Percentiles rank a stretch among this genome's conserved stretches.
phyloP scores from a whole-genome alignment of 2,329 filamentous ascomycete genomes.

The Xylariaceae sp. region DNA sequence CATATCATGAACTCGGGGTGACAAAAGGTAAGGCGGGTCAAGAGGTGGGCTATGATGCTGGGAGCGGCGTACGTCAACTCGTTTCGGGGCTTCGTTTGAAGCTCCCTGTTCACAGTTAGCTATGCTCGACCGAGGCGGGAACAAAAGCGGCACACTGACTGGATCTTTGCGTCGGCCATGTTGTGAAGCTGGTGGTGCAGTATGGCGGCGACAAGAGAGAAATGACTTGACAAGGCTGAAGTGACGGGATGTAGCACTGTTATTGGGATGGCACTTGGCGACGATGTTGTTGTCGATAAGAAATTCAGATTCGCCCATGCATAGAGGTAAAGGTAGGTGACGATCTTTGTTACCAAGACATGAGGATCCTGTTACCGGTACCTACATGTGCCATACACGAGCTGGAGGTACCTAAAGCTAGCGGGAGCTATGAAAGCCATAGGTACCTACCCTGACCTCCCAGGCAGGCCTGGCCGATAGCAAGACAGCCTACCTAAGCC shows the following conservation, averaged over 20 bases:
- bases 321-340: too few species aligned
- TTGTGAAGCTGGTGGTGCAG: conserved; percentile 8
- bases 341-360: too few species aligned
- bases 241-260: background rate
- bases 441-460: too few species aligned
- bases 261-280: too few species aligned
- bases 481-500: too few species aligned
- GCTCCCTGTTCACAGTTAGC: conserved; percentile 57
- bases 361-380: too few species aligned
- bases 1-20: conserved; percentile 16
- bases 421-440: too few species aligned
- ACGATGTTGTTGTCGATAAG: too few species aligned
- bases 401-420: too few species aligned
- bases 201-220: conserved; percentile 1
- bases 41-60: conserved; percentile 10
- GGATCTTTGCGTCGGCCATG: conserved; percentile 56
- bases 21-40: conserved; percentile 6
- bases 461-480: too few species aligned
- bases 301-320: too few species aligned
- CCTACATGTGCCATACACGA: too few species aligned
- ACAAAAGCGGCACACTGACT: conserved; percentile 47
- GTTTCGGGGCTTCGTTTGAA: conserved; percentile 81
- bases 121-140: background rate
- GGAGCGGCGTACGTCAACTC: conserved; percentile 79
- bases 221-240: conserved; percentile 18